Percentiles rank a stretch among this genome's conserved stretches.
Evolutionary conservation across 2,329 filamentous ascomycete genomes (phyloP).

Genomic region (Teratosphaeria zuluensis): DNA sequence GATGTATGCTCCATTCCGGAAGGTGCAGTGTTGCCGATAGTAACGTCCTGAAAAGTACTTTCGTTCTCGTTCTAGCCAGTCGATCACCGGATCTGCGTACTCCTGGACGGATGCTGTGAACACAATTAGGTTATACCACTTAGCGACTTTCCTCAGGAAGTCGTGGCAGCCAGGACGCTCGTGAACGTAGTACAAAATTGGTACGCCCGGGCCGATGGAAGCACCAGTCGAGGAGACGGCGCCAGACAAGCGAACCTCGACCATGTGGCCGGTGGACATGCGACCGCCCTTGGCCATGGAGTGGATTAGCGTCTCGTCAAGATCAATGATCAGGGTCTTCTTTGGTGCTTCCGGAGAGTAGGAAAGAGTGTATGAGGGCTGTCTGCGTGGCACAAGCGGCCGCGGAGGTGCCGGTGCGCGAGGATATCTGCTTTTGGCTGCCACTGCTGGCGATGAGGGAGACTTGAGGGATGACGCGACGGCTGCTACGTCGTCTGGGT

Average conservation of each 20-base stretch:
- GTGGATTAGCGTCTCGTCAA: slow-evolving; percentile 96
- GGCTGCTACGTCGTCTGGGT: slow-evolving; percentile 31
- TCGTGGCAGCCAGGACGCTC: slow-evolving; percentile 96
- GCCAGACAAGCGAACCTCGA: slow-evolving; percentile 57
- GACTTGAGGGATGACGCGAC: slow-evolving; percentile 78
- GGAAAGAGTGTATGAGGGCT: slow-evolving; percentile 73
- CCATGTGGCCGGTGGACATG: slow-evolving; percentile 97
- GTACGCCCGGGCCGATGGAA: slow-evolving; percentile 70
- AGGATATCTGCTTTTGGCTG: slow-evolving; percentile 67
- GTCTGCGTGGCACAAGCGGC: slow-evolving; percentile 77
- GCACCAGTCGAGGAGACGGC: slow-evolving; percentile 13
- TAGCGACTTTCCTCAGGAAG: slow-evolving; percentile 83
- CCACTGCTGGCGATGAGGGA: slow-evolving; percentile 66
- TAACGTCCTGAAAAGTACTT: slow-evolving; percentile 93
- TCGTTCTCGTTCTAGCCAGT: slow-evolving; percentile 93
- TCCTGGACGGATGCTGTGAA: slow-evolving; percentile 98
- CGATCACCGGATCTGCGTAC: slow-evolving; percentile 96
- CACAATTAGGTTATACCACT: slow-evolving; percentile 95
- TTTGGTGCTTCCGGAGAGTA: slow-evolving; percentile 52
- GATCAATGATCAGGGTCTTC: slow-evolving; percentile 89
- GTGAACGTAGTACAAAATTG: slow-evolving; percentile 97
- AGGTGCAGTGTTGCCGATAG: slow-evolving; percentile 95
- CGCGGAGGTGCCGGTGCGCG: slow-evolving; percentile 80
- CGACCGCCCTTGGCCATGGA: slow-evolving; percentile 93
- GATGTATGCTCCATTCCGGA: slow-evolving; percentile 91